Conservation (phyloP, 108 stramenopile species). For the Discostella pseudostelligera region DNA sequence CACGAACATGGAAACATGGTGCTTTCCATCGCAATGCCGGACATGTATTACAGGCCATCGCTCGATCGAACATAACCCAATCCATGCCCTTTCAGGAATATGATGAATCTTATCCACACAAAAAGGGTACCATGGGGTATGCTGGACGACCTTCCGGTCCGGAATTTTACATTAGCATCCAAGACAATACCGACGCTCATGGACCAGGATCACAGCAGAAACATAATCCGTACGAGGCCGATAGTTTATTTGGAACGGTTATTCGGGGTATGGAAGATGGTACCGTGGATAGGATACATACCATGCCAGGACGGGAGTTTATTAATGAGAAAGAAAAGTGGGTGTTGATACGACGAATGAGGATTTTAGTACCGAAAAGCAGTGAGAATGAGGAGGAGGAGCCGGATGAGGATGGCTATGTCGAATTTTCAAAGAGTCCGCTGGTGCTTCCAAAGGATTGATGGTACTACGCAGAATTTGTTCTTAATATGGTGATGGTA, state of each 20-base stretch:
- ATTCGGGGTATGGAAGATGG: slow-evolving; percentile 67
- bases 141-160: slow-evolving; percentile 86
- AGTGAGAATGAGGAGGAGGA: background rate
- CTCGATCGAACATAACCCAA: slow-evolving; percentile 30
- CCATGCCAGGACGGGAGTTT: slow-evolving; percentile 56
- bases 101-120: slow-evolving; percentile 69
- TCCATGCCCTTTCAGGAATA: slow-evolving; percentile 90
- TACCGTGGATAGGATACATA: slow-evolving; percentile 58
- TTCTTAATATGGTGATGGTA: too few species aligned
- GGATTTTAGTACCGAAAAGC: slow-evolving; percentile 48
- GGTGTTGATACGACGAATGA: slow-evolving; percentile 59
- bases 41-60: slow-evolving; percentile 79
- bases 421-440: slow-evolving; percentile 37
- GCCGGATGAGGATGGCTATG: slow-evolving; percentile 24
- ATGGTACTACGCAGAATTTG: background rate
- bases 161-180: slow-evolving; percentile 73
- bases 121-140: slow-evolving; percentile 80
- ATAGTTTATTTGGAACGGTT: slow-evolving; percentile 83
- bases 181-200: slow-evolving; percentile 76
- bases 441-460: background rate
- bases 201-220: slow-evolving; percentile 82
- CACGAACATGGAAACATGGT: slow-evolving; percentile 65
- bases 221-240: slow-evolving; percentile 89
- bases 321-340: slow-evolving; percentile 49
- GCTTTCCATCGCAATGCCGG: slow-evolving; percentile 81